Base-by-base conservation (phyloP, 345 rosid genomes). In the Dipteronia dyeriana region DNA sequence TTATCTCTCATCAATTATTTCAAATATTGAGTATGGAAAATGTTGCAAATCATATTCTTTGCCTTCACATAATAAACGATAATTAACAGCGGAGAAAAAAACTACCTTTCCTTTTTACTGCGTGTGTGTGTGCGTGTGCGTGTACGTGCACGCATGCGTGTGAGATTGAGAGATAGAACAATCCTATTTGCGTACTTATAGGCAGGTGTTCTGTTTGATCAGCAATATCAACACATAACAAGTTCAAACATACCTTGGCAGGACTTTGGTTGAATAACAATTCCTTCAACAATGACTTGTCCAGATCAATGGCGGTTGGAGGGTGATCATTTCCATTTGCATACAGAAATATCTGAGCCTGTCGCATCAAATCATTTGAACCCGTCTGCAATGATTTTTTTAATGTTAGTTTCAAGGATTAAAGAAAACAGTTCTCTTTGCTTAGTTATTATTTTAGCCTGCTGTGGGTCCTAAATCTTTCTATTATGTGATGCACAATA, bases 241-340 rank as follows among this genome's bases (percentile, higher is more conserved):
- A 77, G 66, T 49, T 66, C 29, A 70, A n/a, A 47, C 64, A 47
- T 85, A 94, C 99, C 92, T 96, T 96, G 51, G 93, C 82, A 61
- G 95, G 94, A 78, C 95, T 88, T 82, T 90, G 94, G 80, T 96
- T 94, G 83, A 92, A 94, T 66, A 96, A 81, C 78, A 94, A 82
- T 16, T 92, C 98, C 78, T 78, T 87, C 63, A 88, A 79, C 74
- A 96, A 79, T 71, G 97, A 89, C 78, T 88, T 96, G 80, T 96
- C 91, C 16, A 96, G 84, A 71, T 96, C 97, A 70, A 92, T 91
- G 16, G 98, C 97, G 2, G 99, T 94, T 66, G 99, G 97, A 81
- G 97, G 90, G 63, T 79, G 80, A 76, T 80, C 85, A 70, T 87
- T 94, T 75, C 99, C 99, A 73, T 94, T 91, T 66, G 87, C 86